These are phyloP conservation scores for Sungouiella thailandica DNA, from an alignment of 805 yeast species.

Conservation along the genomic window DNA sequence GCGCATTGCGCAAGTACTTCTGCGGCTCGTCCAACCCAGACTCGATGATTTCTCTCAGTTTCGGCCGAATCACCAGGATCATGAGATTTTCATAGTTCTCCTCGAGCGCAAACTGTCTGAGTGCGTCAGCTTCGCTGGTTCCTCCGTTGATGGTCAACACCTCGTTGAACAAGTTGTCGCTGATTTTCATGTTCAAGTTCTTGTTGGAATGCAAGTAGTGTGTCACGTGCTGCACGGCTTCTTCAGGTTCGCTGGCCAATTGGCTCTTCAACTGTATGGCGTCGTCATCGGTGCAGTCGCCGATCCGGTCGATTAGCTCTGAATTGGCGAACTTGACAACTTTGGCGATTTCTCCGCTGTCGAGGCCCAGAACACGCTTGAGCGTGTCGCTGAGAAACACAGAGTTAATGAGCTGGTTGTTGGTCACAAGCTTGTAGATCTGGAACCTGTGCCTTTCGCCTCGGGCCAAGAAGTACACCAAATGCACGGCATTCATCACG, in stretches of 20 bases:
- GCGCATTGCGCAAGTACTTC: slow-evolving; percentile 16
- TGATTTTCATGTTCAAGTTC: slow-evolving; percentile 17
- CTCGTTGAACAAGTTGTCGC: slow-evolving; percentile 27
- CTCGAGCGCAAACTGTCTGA: slow-evolving; percentile 18
- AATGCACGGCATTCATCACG: slow-evolving; percentile 22
- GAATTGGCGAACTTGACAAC: slow-evolving; percentile 5
- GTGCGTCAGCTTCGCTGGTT: slow-evolving; percentile 12
- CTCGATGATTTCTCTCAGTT: slow-evolving; percentile 27
- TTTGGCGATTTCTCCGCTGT: slow-evolving; percentile 3
- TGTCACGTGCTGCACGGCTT: slow-evolving; percentile 7
- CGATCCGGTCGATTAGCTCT: slow-evolving; percentile 5
- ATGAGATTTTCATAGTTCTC: slow-evolving; percentile 36
- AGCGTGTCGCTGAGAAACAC: slow-evolving; percentile 19
- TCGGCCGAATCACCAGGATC: slow-evolving; percentile 35
- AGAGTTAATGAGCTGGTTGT: slow-evolving; percentile 24
- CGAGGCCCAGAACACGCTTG: slow-evolving; percentile 6
- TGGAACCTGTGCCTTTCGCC: slow-evolving; percentile 23
- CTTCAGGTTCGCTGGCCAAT: background rate
- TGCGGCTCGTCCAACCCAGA: slow-evolving; percentile 27
- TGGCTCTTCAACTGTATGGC: slow-evolving; percentile 2
- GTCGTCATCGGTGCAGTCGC: slow-evolving; percentile 7
- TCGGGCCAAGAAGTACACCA: slow-evolving; percentile 17
- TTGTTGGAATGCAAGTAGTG: slow-evolving; percentile 14
- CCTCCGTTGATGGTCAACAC: slow-evolving; percentile 28
- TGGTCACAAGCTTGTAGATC: slow-evolving; percentile 27